Base-by-base conservation (phyloP, 257 asterid genomes). In the Ilex aquifolium region DNA sequence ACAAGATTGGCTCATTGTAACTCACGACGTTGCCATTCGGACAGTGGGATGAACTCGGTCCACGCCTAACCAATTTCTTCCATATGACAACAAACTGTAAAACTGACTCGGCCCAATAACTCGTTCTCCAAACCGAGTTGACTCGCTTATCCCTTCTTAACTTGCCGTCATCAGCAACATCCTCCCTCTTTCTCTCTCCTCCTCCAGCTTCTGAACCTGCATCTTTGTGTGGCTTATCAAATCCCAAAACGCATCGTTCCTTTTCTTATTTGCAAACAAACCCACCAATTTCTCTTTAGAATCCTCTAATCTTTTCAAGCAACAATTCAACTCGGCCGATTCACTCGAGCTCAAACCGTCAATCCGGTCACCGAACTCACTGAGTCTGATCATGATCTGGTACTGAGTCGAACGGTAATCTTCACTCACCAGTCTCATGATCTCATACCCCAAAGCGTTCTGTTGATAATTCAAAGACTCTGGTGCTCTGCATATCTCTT, bases 401-500 rank as follows among this genome's bases (percentile, higher is more conserved):
- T 51, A 51, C 66, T 79, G 84, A 40, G 44, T 57, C 21, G 68
- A 69, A 2, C 84, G 72, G 49, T 79, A 79, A 29, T 76, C 79
- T 12, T 79, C 76, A 2, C 72, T 68, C 6, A 79, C 77, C 42
- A 79, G 31, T 48, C 66, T 62, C 81, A 79, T 64, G 7, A 72
- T 17, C 30, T 72, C 77, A 44, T 79, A 75, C 11, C 76, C 73
- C 39, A 79, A 12, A 36, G 66, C 79, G 11, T 52, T 44, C 48
- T 67, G 74, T 21, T 67, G 71, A 36, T 53, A 65, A 61, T 63
- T 54, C 16, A 69, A 63, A n/a, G 77, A 72, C 57, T 79, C 75
- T 1, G 84, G 84, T 6, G 74, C 77, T 17, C 32, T 61, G 46
- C 82, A 72, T 17, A 79, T 73, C 16, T 63, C 84, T 66, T 79